Percentiles rank a stretch among this genome's conserved stretches.
Conservation (phyloP, 2,329 filamentous ascomycete species). For the Rhytidhysteron rufulum region DNA sequence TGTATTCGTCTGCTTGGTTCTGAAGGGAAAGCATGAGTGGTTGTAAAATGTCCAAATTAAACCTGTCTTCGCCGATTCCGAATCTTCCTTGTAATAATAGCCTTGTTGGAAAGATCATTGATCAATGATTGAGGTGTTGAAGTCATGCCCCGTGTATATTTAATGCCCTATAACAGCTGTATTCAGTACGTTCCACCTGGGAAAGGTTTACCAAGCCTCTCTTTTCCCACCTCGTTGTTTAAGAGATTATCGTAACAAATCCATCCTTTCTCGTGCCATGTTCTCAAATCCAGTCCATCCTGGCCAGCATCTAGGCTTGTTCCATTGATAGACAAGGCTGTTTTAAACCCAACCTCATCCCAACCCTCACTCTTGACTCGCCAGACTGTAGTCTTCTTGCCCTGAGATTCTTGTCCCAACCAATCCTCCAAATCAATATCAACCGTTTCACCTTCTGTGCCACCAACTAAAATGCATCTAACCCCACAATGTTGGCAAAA, state of each 20-base stretch:
- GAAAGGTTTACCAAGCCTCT: not conserved
- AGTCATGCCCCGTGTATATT: too few relatives aligned
- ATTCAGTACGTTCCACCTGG: slow-evolving; percentile 1
- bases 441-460: not conserved
- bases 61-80: too few relatives aligned
- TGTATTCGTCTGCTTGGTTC: slow-evolving; percentile 48
- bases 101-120: too few relatives aligned
- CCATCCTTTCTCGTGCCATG: slow-evolving; percentile 3
- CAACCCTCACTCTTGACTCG: not conserved
- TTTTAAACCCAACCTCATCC: not conserved
- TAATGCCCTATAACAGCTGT: too few relatives aligned
- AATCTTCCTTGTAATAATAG: too few relatives aligned
- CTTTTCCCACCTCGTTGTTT: not conserved
- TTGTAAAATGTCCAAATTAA: too few relatives aligned
- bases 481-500: slow-evolving; percentile 2
- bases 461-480: not conserved
- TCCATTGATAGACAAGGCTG: slow-evolving; percentile 1
- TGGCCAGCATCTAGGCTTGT: not conserved
- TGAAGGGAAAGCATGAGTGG: slow-evolving; percentile 24
- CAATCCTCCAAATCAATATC: not conserved
- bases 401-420: not conserved
- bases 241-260: slow-evolving; percentile 1
- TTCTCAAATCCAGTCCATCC: slow-evolving; percentile 2
- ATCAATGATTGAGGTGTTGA: too few relatives aligned
- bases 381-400: slow-evolving; percentile 1